A percentile compares a stretch with the other conserved stretches of the same genome.
phyloP scores from a whole-genome alignment of 768 basidiomycete genomes.

The Agaricus subrufescens region DNA sequence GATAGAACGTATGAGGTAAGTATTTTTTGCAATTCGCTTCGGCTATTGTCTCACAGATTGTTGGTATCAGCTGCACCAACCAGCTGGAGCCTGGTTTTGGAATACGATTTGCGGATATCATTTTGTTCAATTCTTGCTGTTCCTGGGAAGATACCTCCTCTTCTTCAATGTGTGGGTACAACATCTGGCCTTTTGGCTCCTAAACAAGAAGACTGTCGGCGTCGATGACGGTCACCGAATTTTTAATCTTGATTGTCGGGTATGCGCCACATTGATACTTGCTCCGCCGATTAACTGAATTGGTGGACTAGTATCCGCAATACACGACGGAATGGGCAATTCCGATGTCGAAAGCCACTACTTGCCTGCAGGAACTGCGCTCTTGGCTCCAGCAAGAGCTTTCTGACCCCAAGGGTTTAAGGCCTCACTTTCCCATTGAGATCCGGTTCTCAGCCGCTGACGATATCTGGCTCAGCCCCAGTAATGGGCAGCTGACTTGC shows the following conservation, averaged over 20 bases:
- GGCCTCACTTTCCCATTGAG: constrained; percentile 91
- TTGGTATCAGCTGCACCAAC: constrained; percentile 41
- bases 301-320: constrained; percentile 73
- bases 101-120: constrained; percentile 73
- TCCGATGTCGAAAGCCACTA: constrained; percentile 60
- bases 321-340: constrained; percentile 96
- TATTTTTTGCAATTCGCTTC: constrained; percentile 4
- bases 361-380: constrained; percentile 68
- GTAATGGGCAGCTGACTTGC: constrained; percentile 69
- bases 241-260: constrained; percentile 92
- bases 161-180: constrained; percentile 61
- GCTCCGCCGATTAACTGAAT: constrained; percentile 7
- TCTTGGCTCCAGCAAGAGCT: constrained; percentile 68
- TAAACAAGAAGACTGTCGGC: constrained; percentile 45
- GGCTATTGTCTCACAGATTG: constrained; percentile 1
- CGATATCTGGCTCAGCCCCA: constrained; percentile 93
- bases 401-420: constrained; percentile 63
- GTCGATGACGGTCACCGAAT: constrained; percentile 79
- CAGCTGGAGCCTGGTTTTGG: constrained; percentile 62
- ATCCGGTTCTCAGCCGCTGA: constrained; percentile 84
- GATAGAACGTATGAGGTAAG: constrained; percentile 75
- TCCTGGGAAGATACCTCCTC: constrained; percentile 64
- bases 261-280: constrained; percentile 32
- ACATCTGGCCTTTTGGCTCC: constrained; percentile 65
- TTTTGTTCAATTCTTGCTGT: constrained; percentile 78